These are phyloP conservation scores for Eucommia ulmoides DNA, from an alignment of 257 asterid genomes.

Conservation along the genomic window DNA sequence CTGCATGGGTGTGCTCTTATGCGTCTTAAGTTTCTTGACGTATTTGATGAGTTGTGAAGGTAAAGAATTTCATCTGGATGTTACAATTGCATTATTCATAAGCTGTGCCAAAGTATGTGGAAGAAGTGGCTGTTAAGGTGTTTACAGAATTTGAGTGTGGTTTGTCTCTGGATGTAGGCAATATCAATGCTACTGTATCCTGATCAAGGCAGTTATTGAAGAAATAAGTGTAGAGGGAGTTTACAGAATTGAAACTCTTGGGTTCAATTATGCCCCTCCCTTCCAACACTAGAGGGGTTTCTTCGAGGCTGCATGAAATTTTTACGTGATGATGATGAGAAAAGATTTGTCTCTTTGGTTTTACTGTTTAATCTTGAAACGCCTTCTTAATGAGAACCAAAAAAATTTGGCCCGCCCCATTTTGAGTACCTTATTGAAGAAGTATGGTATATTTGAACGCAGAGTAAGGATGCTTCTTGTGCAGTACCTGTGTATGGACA, in stretches of 20 bases:
- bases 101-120: conserved; percentile 52
- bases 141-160: conserved; percentile 30
- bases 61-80: conserved; percentile 34
- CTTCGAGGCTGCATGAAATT: conserved; percentile 31
- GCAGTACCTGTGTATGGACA: conserved; percentile 39
- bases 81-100: conserved; percentile 40
- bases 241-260: conserved; percentile 27
- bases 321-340: conserved; percentile 30
- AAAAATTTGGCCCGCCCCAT: conserved; percentile 24
- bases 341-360: conserved; percentile 23
- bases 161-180: conserved; percentile 30
- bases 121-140: conserved; percentile 46
- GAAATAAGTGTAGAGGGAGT: conserved; percentile 39
- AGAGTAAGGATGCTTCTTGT: conserved; percentile 25
- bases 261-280: conserved; percentile 25
- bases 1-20: too few species aligned
- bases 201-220: conserved; percentile 27
- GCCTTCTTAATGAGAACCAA: conserved; percentile 40
- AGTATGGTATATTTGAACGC: conserved; percentile 36
- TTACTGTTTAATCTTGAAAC: conserved; percentile 38
- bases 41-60: conserved; percentile 43
- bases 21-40: too few species aligned
- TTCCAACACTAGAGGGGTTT: conserved; percentile 42
- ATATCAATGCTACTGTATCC: conserved; percentile 23
- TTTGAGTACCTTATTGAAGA: conserved; percentile 46